A percentile compares a stretch with the other conserved stretches of the same genome.
Conservation (phyloP, 2,329 filamentous ascomycete genomes). For the Cladorrhinum sp. region DNA sequence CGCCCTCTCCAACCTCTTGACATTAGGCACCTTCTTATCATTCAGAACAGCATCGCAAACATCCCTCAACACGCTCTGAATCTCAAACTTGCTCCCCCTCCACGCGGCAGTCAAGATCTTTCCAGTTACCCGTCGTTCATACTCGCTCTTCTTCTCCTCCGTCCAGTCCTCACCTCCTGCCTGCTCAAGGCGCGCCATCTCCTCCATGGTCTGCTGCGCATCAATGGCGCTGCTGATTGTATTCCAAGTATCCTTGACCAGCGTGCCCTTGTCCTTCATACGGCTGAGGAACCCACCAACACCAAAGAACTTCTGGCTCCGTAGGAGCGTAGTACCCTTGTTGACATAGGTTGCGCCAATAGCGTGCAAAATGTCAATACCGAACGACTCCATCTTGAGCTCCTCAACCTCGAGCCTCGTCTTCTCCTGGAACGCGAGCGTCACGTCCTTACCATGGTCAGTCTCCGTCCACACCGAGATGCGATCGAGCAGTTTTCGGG, state of each 20-base stretch:
- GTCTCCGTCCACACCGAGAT: constrained; percentile 97
- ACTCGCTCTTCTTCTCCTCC: constrained; percentile 93
- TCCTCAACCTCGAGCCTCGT: constrained; percentile 94
- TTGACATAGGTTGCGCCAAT: constrained; percentile 87
- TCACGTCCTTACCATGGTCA: constrained; percentile 83
- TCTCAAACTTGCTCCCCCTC: constrained; percentile 96
- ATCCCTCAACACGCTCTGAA: constrained; percentile 90
- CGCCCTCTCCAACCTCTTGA: constrained; percentile 87
- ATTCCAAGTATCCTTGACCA: constrained; percentile 98
- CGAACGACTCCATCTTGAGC: constrained; percentile 98
- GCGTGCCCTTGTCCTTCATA: constrained; percentile 91
- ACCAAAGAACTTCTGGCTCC: constrained; percentile 94
- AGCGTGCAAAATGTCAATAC: constrained; percentile 91
- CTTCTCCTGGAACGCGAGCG: constrained; percentile 87
- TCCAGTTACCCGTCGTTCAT: constrained; percentile 91
- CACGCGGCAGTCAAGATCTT: constrained; percentile 97
- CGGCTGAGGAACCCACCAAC: constrained; percentile 93
- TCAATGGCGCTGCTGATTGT: constrained; percentile 96
- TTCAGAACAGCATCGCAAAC: constrained; percentile 88
- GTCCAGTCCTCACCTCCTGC: constrained; percentile 96
- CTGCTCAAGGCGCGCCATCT: constrained; percentile 96
- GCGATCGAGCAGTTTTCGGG: constrained; percentile 82
- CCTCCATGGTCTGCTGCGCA: constrained; percentile 97
- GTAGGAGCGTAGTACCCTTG: constrained; percentile 84
- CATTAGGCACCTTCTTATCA: constrained; percentile 71